phyloP scores from a whole-genome alignment of 2,329 filamentous ascomycete species.

The Aspergillus sclerotialis region DNA sequence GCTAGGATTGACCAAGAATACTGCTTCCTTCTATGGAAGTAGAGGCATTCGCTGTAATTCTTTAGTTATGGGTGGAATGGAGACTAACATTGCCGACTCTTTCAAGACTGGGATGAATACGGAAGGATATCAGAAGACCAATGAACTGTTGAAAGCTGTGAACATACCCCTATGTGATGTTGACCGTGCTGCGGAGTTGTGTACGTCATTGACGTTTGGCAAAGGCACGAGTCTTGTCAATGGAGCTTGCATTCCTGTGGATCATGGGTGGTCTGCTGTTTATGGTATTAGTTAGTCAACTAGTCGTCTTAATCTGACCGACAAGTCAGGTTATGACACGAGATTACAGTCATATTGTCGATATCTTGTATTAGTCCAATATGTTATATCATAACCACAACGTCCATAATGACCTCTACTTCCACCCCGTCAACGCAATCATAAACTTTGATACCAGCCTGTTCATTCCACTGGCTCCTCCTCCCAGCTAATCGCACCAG shows the following conservation, averaged over 20 bases:
- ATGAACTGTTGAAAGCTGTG: slow-evolving; percentile 8
- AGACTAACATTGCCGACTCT: slow-evolving; percentile 48
- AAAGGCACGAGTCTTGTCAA: slow-evolving; percentile 21
- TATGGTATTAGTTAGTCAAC: background rate
- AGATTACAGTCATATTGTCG: too few relatives aligned
- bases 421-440: too few relatives aligned
- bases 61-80: slow-evolving; percentile 49
- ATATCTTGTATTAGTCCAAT: too few relatives aligned
- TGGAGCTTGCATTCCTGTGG: slow-evolving; percentile 22
- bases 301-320: too few relatives aligned
- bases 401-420: too few relatives aligned
- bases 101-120: slow-evolving; percentile 24
- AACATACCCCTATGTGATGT: slow-evolving; percentile 14
- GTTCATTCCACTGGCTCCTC: too few relatives aligned
- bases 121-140: slow-evolving; percentile 16
- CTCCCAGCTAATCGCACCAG: too few relatives aligned
- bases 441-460: too few relatives aligned
- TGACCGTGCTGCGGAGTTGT: slow-evolving; percentile 21
- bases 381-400: too few relatives aligned
- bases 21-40: slow-evolving; percentile 48
- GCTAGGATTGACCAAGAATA: slow-evolving; percentile 51
- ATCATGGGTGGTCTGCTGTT: slow-evolving; percentile 18
- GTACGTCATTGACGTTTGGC: slow-evolving; percentile 17
- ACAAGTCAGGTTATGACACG: too few relatives aligned
- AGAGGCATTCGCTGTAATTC: slow-evolving; percentile 49